A percentile compares a stretch with the other conserved stretches of the same genome.
These are phyloP conservation scores for Mycena pura DNA, from an alignment of 768 basidiomycete genomes.

Conservation along the genomic window DNA sequence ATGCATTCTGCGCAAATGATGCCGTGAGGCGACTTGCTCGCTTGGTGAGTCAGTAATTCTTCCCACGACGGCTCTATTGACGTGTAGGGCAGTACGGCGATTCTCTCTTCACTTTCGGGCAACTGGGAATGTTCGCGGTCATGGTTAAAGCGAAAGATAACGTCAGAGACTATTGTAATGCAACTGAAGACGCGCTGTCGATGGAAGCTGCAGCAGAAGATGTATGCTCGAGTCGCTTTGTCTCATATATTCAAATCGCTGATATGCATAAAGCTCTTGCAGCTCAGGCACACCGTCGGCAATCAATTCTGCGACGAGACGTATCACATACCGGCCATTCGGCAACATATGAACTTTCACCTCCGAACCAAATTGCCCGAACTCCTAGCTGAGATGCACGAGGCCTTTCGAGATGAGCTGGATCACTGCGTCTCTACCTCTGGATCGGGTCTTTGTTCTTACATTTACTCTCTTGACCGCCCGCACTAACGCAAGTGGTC, in stretches of 20 bases:
- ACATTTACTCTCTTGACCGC: too few relatives aligned
- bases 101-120: slow-evolving; percentile 17
- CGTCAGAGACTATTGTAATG: slow-evolving; percentile 21
- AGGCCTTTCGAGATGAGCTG: slow-evolving; percentile 38
- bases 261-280: slow-evolving; percentile 36
- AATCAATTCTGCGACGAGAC: slow-evolving; percentile 37
- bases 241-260: background rate
- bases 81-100: slow-evolving; percentile 10
- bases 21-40: background rate
- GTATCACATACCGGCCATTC: slow-evolving; percentile 44
- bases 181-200: slow-evolving; percentile 21
- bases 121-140: slow-evolving; percentile 22
- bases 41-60: background rate
- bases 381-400: slow-evolving; percentile 41
- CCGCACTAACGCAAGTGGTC: too few relatives aligned
- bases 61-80: background rate
- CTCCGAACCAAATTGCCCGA: slow-evolving; percentile 40
- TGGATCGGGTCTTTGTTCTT: too few relatives aligned
- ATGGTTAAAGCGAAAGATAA: slow-evolving; percentile 12
- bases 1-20: background rate
- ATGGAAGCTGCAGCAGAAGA: slow-evolving; percentile 28
- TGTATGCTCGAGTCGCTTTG: background rate
- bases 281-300: slow-evolving; percentile 47
- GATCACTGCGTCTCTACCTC: too few relatives aligned
- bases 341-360: slow-evolving; percentile 40